Evolutionary conservation across 73 alveolate species (phyloP).

Genomic region (Paramecium sonneborni): DNA sequence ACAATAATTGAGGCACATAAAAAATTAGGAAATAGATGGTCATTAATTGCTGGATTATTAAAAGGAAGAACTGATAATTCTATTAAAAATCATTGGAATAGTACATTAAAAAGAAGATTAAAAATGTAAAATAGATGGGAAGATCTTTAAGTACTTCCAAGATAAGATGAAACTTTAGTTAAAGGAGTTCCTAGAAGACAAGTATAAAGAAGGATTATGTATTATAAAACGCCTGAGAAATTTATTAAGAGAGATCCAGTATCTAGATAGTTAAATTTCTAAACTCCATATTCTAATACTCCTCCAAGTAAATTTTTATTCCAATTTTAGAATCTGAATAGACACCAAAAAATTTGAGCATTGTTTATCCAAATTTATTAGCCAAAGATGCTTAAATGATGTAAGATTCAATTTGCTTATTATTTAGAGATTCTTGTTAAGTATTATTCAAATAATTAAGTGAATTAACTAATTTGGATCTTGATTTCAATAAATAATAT

Average conservation of each 20-base stretch:
- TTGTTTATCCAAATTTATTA: constrained; percentile 4
- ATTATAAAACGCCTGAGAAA: constrained; percentile 42
- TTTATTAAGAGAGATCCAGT: constrained; percentile 49
- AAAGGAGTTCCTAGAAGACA: constrained; percentile 49
- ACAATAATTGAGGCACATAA: constrained; percentile 89
- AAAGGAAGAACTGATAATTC: constrained; percentile 94
- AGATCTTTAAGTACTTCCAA: constrained; percentile 37
- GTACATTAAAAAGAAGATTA: constrained; percentile 77
- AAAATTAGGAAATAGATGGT: constrained; percentile 93
- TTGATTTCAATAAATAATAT: constrained; percentile 40
- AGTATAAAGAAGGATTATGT: constrained; percentile 18
- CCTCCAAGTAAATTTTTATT: neutral
- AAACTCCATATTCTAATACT: constrained; percentile 31
- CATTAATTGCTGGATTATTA: constrained; percentile 86
- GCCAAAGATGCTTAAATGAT: neutral
- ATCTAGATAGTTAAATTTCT: neutral
- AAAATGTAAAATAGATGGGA: constrained; percentile 64
- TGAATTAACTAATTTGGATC: constrained; percentile 14
- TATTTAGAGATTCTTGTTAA: constrained; percentile 13
- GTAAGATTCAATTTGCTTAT: neutral
- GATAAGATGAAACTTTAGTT: constrained; percentile 28
- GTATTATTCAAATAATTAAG: constrained; percentile 20
- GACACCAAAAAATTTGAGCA: neutral
- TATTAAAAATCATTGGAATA: constrained; percentile 95
- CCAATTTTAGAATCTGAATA: neutral